Evolutionary conservation across 306 rosid genomes (phyloP).

Genomic region (Elaeagnus macrophylla): DNA sequence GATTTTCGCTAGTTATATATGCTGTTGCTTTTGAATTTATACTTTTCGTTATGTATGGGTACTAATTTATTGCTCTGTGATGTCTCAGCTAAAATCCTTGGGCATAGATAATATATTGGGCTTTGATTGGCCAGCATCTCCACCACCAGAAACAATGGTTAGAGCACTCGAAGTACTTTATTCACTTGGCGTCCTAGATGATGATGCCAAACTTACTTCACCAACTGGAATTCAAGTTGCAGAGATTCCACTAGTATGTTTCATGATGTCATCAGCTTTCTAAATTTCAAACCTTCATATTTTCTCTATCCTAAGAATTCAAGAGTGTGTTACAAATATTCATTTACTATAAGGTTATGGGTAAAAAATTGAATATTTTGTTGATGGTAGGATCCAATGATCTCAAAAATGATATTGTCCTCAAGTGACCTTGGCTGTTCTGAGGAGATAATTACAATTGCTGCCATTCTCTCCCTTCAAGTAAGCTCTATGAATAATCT

Average conservation of each 20-base stretch:
- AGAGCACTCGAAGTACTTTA: conserved; percentile 86
- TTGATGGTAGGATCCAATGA: conserved; percentile 72
- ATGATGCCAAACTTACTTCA: conserved; percentile 90
- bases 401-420: conserved; percentile 86
- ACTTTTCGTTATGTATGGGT: neutral
- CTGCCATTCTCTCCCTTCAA: conserved; percentile 83
- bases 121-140: conserved; percentile 97
- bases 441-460: conserved; percentile 82
- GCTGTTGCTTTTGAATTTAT: neutral
- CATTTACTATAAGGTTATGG: neutral
- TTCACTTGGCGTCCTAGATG: conserved; percentile 81
- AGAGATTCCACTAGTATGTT: conserved; percentile 86
- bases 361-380: neutral
- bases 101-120: conserved; percentile 94
- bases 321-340: neutral
- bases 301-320: neutral
- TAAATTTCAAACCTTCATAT: neutral
- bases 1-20: neutral
- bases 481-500: conserved; percentile 30
- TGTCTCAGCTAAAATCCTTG: conserved; percentile 69
- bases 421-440: conserved; percentile 77
- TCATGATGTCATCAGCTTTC: neutral
- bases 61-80: conserved; percentile 15
- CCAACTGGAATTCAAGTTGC: conserved; percentile 94
- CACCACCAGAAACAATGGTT: conserved; percentile 91